Conservation (phyloP, 257 asterid genomes). For the Avicennia marina region DNA sequence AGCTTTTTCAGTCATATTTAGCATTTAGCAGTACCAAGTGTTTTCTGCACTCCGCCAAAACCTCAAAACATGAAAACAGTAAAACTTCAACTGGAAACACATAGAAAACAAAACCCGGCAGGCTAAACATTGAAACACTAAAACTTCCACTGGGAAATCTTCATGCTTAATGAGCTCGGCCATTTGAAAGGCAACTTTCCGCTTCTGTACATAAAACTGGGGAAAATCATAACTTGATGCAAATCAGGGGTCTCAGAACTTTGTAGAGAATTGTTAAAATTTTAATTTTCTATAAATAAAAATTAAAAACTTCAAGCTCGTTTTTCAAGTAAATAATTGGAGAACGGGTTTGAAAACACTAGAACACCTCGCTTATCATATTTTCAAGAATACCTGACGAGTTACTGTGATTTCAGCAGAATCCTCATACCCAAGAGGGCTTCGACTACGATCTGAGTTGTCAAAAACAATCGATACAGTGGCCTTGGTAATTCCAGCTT, state of each 20-base stretch:
- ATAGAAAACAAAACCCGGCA: not conserved
- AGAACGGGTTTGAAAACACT: not conserved
- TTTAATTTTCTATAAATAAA: too few species aligned
- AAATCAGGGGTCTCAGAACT: not conserved
- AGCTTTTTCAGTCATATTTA: too few species aligned
- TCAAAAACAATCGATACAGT: conserved; percentile 92
- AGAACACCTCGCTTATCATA: not conserved
- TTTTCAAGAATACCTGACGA: conserved; percentile 64
- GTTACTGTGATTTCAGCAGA: conserved; percentile 89
- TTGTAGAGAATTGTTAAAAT: not conserved
- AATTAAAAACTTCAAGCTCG: not conserved
- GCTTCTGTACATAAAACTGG: not conserved
- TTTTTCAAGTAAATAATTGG: not conserved
- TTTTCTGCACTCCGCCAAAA: too few species aligned
- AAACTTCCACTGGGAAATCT: not conserved
- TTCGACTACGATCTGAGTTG: conserved; percentile 71
- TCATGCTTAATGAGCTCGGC: not conserved
- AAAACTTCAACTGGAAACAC: too few species aligned
- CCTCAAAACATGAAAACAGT: too few species aligned
- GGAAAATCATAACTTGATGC: not conserved
- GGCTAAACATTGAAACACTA: too few species aligned
- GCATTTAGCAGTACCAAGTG: too few species aligned
- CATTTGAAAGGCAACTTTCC: not conserved
- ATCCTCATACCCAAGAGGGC: conserved; percentile 95
- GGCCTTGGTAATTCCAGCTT: conserved; percentile 97